These are phyloP conservation scores for Scutellaria barbata DNA, from an alignment of 257 asterid species.

Conservation along the genomic window DNA sequence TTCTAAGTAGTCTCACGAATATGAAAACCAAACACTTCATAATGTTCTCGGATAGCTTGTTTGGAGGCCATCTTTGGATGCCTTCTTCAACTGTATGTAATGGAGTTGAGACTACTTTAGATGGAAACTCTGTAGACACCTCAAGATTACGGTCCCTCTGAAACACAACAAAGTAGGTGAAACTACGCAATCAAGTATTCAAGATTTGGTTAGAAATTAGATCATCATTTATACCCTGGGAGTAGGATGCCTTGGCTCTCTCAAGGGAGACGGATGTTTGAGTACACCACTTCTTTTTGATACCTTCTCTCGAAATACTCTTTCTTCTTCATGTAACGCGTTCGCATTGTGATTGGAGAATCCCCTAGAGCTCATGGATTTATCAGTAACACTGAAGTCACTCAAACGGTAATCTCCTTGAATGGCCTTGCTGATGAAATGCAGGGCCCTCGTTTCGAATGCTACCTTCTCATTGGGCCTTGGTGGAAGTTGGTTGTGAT, in stretches of 20 bases:
- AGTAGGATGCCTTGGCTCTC: slow-evolving; percentile 67
- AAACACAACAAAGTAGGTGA: neutral
- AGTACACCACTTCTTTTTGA: slow-evolving; percentile 47
- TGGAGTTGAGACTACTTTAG: slow-evolving; percentile 49
- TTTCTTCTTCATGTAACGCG: slow-evolving; percentile 40
- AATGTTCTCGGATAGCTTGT: slow-evolving; percentile 86
- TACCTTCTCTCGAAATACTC: slow-evolving; percentile 44
- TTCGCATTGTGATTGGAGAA: slow-evolving; percentile 47
- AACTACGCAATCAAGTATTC: neutral
- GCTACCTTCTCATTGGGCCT: slow-evolving; percentile 42
- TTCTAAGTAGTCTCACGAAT: slow-evolving; percentile 71
- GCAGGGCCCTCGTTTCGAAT: slow-evolving; percentile 74
- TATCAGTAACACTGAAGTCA: slow-evolving; percentile 53
- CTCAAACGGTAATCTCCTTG: slow-evolving; percentile 70
- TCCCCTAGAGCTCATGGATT: slow-evolving; percentile 35
- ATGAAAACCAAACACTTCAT: slow-evolving; percentile 81
- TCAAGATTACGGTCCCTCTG: slow-evolving; percentile 70
- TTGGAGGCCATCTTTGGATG: slow-evolving; percentile 74
- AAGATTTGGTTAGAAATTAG: too few species aligned
- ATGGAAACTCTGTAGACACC: slow-evolving; percentile 36
- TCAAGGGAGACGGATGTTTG: slow-evolving; percentile 62
- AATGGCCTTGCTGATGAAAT: slow-evolving; percentile 85
- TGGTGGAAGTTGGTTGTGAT: slow-evolving; percentile 43
- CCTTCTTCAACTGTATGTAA: slow-evolving; percentile 63
- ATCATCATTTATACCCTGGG: slow-evolving; percentile 56